Percentiles rank a stretch among this genome's conserved stretches.
Evolutionary conservation across 2,329 filamentous ascomycete species (phyloP).

Genomic region (Nothophoma quercina): DNA sequence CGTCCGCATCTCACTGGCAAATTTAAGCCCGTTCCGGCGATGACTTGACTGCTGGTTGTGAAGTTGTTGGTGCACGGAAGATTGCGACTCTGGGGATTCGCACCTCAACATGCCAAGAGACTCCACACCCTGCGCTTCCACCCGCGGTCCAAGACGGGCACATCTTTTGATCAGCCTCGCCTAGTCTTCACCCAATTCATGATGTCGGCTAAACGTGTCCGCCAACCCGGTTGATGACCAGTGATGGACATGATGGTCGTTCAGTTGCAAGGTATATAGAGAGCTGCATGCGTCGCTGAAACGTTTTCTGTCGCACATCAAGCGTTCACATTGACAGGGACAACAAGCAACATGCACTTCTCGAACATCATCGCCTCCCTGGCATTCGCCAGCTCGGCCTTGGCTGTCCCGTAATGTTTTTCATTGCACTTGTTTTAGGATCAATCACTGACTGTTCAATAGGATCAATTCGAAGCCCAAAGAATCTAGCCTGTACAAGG

Average conservation of each 20-base stretch:
- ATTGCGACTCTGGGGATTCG: not conserved
- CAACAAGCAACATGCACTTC: constrained; percentile 37
- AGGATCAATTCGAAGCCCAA: constrained; percentile 18
- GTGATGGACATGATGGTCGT: not conserved
- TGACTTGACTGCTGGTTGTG: not conserved
- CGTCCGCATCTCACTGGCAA: not conserved
- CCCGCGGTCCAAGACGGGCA: constrained; percentile 17
- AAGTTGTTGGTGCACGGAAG: not conserved
- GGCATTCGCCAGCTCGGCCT: constrained; percentile 30
- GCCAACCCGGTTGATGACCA: constrained; percentile 21
- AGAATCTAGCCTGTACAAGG: constrained; percentile 35
- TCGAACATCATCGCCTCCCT: constrained; percentile 34
- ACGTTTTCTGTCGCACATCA: constrained; percentile 5
- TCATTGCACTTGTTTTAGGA: too few species aligned
- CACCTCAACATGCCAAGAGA: constrained; percentile 5
- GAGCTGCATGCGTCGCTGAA: not conserved
- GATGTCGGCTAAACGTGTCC: constrained; percentile 22
- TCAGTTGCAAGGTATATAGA: constrained; percentile 15
- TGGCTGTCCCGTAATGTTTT: constrained; percentile 25
- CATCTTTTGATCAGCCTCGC: constrained; percentile 2
- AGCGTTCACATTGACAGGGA: not conserved
- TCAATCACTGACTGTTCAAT: not conserved
- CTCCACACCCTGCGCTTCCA: constrained; percentile 9
- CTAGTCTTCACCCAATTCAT: not conserved
- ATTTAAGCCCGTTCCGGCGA: not conserved